Conservation (phyloP, 2,329 filamentous ascomycete species). For the Diplodia corticola region DNA sequence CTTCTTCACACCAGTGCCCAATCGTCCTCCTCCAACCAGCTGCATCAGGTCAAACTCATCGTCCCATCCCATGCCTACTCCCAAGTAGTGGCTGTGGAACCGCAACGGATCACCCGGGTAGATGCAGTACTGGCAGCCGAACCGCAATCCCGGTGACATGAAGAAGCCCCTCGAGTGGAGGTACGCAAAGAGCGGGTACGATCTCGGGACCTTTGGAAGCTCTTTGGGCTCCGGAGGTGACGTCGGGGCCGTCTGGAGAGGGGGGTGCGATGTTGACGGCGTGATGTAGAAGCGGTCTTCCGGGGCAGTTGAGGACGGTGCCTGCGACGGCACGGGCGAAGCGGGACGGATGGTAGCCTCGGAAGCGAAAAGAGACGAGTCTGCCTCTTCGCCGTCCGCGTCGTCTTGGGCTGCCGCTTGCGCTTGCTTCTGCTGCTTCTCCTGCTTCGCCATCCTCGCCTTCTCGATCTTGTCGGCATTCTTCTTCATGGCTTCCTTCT, state of each 20-base stretch:
- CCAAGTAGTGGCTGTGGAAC: constrained; percentile 93
- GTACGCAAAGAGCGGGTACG: constrained; percentile 75
- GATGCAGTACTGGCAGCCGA: constrained; percentile 90
- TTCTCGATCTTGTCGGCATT: constrained; percentile 24
- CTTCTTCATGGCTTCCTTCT: constrained; percentile 26
- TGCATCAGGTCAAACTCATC: constrained; percentile 82
- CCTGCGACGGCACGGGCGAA: not conserved
- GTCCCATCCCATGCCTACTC: constrained; percentile 82
- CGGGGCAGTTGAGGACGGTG: not conserved
- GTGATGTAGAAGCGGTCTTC: constrained; percentile 42
- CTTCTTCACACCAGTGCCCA: constrained; percentile 96
- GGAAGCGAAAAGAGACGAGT: constrained; percentile 32
- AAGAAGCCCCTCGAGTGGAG: constrained; percentile 80
- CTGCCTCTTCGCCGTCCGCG: constrained; percentile 26
- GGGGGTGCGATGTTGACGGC: constrained; percentile 48
- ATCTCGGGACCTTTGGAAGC: constrained; percentile 40
- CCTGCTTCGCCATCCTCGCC: constrained; percentile 32
- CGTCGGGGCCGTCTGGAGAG: constrained; percentile 31
- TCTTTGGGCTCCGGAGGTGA: constrained; percentile 25
- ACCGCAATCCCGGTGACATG: constrained; percentile 87
- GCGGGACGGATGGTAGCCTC: constrained; percentile 21
- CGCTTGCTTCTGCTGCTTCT: constrained; percentile 29
- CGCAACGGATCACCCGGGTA: constrained; percentile 94
- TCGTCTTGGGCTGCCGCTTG: constrained; percentile 32
- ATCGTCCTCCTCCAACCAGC: constrained; percentile 78